Percentiles rank a stretch among this genome's conserved stretches.
phyloP scores from a whole-genome alignment of 257 asterid genomes.

The Linderniella brevidens region DNA sequence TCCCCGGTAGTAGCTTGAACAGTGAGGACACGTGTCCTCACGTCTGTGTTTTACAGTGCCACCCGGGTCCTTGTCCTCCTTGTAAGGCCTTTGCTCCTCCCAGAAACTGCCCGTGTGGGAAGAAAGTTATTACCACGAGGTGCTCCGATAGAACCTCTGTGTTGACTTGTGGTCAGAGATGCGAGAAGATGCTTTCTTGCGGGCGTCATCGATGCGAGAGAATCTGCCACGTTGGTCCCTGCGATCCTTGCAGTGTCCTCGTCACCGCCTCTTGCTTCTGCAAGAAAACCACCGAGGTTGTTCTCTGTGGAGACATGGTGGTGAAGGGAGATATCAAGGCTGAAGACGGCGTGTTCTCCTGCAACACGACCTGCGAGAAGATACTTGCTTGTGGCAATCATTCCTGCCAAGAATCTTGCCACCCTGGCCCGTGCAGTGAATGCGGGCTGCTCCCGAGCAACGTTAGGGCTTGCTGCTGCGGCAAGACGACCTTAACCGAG shows the following conservation, averaged over 20 bases:
- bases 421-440: constrained; percentile 89
- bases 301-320: constrained; percentile 65
- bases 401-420: constrained; percentile 55
- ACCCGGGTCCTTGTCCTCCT: constrained; percentile 99
- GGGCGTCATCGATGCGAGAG: constrained; percentile 64
- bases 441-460: constrained; percentile 60
- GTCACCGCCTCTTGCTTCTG: constrained; percentile 83
- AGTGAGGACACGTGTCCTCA: constrained; percentile 86
- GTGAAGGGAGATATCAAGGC: constrained; percentile 60
- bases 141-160: constrained; percentile 80
- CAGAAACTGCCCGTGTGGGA: constrained; percentile 75
- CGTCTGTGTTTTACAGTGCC: constrained; percentile 88
- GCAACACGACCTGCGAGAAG: constrained; percentile 50
- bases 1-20: constrained; percentile 38
- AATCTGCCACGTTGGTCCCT: constrained; percentile 78
- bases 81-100: constrained; percentile 98
- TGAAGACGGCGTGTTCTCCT: constrained; percentile 73
- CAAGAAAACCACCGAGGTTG: constrained; percentile 52
- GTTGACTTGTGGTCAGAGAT: constrained; percentile 74
- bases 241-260: constrained; percentile 62
- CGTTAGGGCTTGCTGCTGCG: constrained; percentile 70
- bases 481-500: constrained; percentile 56
- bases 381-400: constrained; percentile 68
- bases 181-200: constrained; percentile 80
- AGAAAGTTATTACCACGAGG: constrained; percentile 69